Conservation (phyloP, 2,329 filamentous ascomycete genomes). For the Fusarium sp. region DNA sequence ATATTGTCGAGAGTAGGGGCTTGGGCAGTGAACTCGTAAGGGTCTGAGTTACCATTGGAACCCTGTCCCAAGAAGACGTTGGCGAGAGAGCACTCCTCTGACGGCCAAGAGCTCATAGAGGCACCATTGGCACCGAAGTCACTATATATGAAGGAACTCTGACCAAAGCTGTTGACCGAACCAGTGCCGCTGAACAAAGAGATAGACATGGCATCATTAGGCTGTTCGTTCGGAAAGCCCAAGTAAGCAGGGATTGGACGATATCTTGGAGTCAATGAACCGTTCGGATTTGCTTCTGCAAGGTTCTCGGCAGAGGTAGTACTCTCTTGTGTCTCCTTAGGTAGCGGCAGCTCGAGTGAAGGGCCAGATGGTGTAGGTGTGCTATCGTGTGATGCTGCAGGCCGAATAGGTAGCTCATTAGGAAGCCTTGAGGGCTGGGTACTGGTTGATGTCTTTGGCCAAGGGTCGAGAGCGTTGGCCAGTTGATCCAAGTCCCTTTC, state of each 20-base stretch:
- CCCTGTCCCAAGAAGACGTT: not conserved
- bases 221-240: not conserved
- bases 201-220: fast-evolving
- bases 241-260: not conserved
- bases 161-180: not conserved
- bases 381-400: fast-evolving
- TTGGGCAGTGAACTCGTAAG: fast-evolving
- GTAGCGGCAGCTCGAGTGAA: not conserved
- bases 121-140: not conserved
- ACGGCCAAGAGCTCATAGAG: not conserved
- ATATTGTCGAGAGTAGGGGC: fast-evolving
- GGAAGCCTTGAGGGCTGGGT: fast-evolving
- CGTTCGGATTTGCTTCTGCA: fast-evolving
- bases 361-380: fast-evolving
- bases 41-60: fast-evolving
- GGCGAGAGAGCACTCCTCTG: not conserved
- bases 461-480: not conserved
- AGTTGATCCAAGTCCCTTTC: not conserved
- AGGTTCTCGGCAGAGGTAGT: fast-evolving
- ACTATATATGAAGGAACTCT: not conserved
- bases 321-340: fast-evolving
- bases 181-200: not conserved
- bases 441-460: not conserved
- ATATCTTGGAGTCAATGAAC: not conserved
- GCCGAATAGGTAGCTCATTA: fast-evolving